phyloP scores from a whole-genome alignment of 305 asterid species.

The Ilex paraguariensis region DNA sequence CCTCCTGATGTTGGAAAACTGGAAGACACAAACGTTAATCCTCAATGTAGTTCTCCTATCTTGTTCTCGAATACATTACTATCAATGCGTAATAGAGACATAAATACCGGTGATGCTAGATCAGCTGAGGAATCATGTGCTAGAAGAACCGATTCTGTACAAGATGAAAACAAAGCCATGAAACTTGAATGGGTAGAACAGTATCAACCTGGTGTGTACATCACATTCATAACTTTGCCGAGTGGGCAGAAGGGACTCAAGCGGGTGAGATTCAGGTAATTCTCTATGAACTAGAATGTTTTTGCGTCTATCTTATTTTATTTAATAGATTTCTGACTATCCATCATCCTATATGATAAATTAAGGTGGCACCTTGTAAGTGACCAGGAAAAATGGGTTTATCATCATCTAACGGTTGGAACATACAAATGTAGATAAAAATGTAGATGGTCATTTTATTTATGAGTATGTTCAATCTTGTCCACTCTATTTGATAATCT shows the following conservation, averaged over 20 bases:
- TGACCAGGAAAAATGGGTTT: no score
- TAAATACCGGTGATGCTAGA: slow-evolving; percentile 6
- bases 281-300: background rate
- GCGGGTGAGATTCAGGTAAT: slow-evolving; percentile 46
- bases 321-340: background rate
- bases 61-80: slow-evolving; percentile 26
- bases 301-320: background rate
- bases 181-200: slow-evolving; percentile 39
- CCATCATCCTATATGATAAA: no score
- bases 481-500: no score
- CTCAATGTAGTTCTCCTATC: slow-evolving; percentile 32
- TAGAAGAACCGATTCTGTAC: slow-evolving; percentile 12
- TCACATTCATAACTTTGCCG: slow-evolving; percentile 26
- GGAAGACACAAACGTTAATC: slow-evolving; percentile 22
- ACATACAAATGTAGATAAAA: no score
- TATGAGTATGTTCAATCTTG: no score
- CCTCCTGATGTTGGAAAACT: slow-evolving; percentile 4
- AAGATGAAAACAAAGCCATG: slow-evolving; percentile 16
- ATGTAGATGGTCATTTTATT: no score
- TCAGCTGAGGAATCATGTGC: slow-evolving; percentile 21
- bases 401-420: no score
- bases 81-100: slow-evolving; percentile 18
- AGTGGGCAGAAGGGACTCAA: slow-evolving; percentile 34
- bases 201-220: slow-evolving; percentile 39
- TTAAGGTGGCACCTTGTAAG: no score